Evolutionary conservation across 1,284 basidiomycete species (phyloP), one percentile per base, ranked within the genome.

Genomic region (Pseudozyma pruni): DNA sequence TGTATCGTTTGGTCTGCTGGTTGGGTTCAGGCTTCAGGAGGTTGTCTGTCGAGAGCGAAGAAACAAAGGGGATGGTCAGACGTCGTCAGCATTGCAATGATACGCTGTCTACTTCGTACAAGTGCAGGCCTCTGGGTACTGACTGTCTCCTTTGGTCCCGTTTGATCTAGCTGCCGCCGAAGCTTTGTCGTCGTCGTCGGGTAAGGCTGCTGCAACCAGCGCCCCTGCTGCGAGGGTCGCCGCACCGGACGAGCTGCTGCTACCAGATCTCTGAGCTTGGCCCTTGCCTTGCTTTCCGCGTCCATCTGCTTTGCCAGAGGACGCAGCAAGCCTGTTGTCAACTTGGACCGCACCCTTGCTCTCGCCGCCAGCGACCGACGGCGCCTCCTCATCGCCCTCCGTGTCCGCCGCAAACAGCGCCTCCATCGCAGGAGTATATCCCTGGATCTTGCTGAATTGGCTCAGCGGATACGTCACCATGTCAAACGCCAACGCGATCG

Each of bases 391-490:
- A 19, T 87, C 88, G 10, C 84, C 86, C 48, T 87, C 87, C 29
- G 87, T 87, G 6, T 87, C 87, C 46, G 89, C 88, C 16, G 81
- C 79, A 67, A 91, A 89, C 67, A 88, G 86, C 66, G 87, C 84
- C 74, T 90, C 87, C 61, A 96, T 86, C 6, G 91, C 89, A 2
- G 87, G 86, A 54, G 90, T 84, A 80, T 93, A 94, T 50, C 86
- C 83, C 29, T 86, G 86, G 84, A 93, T 86, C 83, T 91, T 92
- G 89, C 90, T 90, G 85, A 95, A 89, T 52, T 91, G 88, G 1
- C 88, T 88, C 20, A 95, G 86, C 19, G 85, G 87, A 54, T 94
- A 83, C 17, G 88, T 87, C 62, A 89, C 87, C 67, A 91, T 87
- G 80, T 97, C 94, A 78, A 94, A 91, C 2, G 92, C 91, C 27